These are phyloP conservation scores for Sungouiozyma ichnusensis DNA, from an alignment of 805 yeast species.

Conservation along the genomic window DNA sequence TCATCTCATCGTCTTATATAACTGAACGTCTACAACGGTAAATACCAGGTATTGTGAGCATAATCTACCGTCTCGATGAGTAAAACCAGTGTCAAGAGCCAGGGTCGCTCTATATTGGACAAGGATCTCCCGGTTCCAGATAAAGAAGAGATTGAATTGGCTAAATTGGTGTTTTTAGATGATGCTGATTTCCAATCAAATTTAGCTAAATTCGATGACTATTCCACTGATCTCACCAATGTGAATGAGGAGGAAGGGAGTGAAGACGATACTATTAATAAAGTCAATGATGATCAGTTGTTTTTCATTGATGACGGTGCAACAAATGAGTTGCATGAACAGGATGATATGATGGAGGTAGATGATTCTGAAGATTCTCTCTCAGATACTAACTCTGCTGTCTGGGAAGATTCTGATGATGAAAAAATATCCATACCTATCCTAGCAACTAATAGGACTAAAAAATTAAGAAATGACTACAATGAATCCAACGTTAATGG, in stretches of 20 bases:
- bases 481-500: conserved; percentile 48
- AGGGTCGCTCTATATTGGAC: conserved; percentile 2
- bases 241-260: conserved; percentile 19
- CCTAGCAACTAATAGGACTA: conserved; percentile 44
- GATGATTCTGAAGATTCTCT: conserved; percentile 29
- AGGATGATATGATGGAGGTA: conserved; percentile 11
- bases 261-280: conserved; percentile 23
- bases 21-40: background rate
- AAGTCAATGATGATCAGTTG: conserved; percentile 26
- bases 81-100: background rate
- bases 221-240: conserved; percentile 19
- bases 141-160: conserved; percentile 70
- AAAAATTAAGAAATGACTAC: conserved; percentile 58
- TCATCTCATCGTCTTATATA: conserved; percentile 11
- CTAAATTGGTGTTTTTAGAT: conserved; percentile 86
- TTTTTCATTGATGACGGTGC: conserved; percentile 23
- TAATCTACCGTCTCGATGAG: background rate
- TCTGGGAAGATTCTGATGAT: conserved; percentile 91
- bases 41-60: background rate
- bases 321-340: conserved; percentile 19
- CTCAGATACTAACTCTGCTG: conserved; percentile 34
- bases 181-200: conserved; percentile 38
- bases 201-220: conserved; percentile 54
- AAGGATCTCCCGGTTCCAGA: conserved; percentile 54
- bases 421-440: conserved; percentile 59